Base-by-base conservation (phyloP, 495 filamentous ascomycete species). In the Sphaerosporella brunnea region DNA sequence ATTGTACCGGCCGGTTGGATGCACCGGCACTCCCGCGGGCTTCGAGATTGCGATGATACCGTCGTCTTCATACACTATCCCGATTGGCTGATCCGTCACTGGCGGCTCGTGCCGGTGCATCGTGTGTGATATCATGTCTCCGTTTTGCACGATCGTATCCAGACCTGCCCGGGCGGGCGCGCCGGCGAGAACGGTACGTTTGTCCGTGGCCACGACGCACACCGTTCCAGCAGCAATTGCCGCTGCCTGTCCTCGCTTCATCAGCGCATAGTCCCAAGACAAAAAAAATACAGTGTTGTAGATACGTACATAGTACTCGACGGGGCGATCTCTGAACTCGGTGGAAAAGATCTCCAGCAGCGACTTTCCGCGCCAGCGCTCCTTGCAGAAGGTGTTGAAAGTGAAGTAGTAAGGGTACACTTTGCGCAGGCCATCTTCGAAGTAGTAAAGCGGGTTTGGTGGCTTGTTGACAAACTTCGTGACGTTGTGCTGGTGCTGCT, bases 81-180 rank as follows among this genome's bases (percentile, higher is more conserved):
- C 73, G 30, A 96, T 80, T 0, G 81, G 72, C 10, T 79, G 67
- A n/a, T 73, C 75, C 2, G 81, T 83, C 20, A 93, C 80, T 3
- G 90, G 90, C 2, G 90, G 92, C 63, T 97, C 90, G 60, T 97
- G 90, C 28, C 90, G 83, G 62, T 97, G 90, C 45, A 90, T 72
- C 4, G 86, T 96, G 62, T 97, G 90, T 3, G 81, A 85, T 35
- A 97, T 79, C 35, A 93, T 68, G 50, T 94, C 81, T 47, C 82
- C 82, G 60, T 88, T 84, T 57, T 76, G 79, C 45, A 88, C 66
- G 36, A 73, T 62, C 4, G 64, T 78, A 63, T 65, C 69, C 58
- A 58, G 62, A 55, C 36, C 45, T n/a, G 21, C 21, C 15, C 5
- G 2, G n/a, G n/a, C n/a, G 7, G 26, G 11, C 15, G 43, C 4